phyloP scores from a whole-genome alignment of 1,139 yeast genomes.

The Yamadazyma atlantica region DNA sequence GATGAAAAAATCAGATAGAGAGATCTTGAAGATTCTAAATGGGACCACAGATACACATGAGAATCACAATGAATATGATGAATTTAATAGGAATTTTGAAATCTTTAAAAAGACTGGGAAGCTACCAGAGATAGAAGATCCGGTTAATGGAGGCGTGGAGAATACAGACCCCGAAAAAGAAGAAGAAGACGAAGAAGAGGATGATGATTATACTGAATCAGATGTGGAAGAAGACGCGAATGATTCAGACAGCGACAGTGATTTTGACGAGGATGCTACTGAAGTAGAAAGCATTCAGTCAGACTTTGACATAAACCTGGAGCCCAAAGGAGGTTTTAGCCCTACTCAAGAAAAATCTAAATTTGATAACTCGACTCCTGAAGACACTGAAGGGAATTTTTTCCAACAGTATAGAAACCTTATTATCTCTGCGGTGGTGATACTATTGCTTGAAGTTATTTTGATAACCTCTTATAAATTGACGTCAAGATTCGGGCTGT shows the following conservation, averaged over 20 bases:
- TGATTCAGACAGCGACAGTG: constrained; percentile 8
- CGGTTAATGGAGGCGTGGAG: too few relatives aligned
- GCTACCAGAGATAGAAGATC: constrained; percentile 2
- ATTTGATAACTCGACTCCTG: neutral
- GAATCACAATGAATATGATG: constrained; percentile 10
- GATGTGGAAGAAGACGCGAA: constrained; percentile 2
- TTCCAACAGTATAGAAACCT: neutral
- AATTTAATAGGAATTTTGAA: constrained; percentile 18
- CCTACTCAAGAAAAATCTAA: too few relatives aligned
- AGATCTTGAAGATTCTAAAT: constrained; percentile 15
- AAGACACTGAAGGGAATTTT: neutral
- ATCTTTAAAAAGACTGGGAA: constrained; percentile 12
- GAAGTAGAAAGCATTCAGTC: constrained; percentile 7
- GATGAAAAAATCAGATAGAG: constrained; percentile 11
- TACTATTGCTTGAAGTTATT: neutral
- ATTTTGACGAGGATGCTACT: constrained; percentile 11
- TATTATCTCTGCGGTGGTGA: neutral
- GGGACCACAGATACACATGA: constrained; percentile 6
- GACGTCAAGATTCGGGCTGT: neutral
- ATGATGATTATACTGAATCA: constrained; percentile 2
- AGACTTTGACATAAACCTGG: too few relatives aligned
- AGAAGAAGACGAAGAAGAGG: constrained; percentile 2
- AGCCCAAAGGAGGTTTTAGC: too few relatives aligned
- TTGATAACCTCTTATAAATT: neutral
- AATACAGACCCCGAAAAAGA: too few relatives aligned